Evolutionary conservation across 1,284 basidiomycete species (phyloP), one percentile per base, ranked within the genome.

Genomic region (Polyporus tsugae): DNA sequence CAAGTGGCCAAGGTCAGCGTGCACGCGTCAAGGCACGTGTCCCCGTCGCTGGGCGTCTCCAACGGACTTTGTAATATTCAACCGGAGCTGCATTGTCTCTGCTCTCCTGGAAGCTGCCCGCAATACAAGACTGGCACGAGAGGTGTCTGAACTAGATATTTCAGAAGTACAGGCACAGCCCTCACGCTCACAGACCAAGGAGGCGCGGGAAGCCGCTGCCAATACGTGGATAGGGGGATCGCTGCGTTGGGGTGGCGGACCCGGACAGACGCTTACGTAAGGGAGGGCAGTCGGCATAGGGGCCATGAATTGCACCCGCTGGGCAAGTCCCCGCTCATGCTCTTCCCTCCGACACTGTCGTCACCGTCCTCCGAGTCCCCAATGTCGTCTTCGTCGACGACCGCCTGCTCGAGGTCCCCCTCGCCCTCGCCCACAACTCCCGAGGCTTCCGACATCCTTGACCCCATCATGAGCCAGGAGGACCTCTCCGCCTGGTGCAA

Each of bases 351-450:
- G 57, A 62, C 69, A 19, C 63, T 53, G 15, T 58, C 46, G 29
- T 62, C 63, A 38, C 41, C 38, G 6, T 62, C 58, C 52, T 69
- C 46, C 46, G 46, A 52, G 46, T 25, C 73, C 36, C 66, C 72
- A 10, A 82, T 83, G 84, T 88, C 90, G 71, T 84, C 87, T 72
- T 87, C 87, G 74, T 85, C 88, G 17, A 80, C 85, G 63, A 83
- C 85, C 59, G 83, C 84, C n/a, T 81, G 78, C 66, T 80, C 85
- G 73, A 82, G 82, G 76, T 91, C 91, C 46, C 91, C 91, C 57
- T 92, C 91, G 6, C 85, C 90, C 4, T 90, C 91, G 0, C 91
- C 91, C 2, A 80, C 83, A 53, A 92, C 91, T 0, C 91, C 91
- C 67, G 89, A 90, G 65, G 81, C 88, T 0, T 86, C 86, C 11